Base-by-base conservation (phyloP, 768 basidiomycete species). In the Tephrocybe sp. region DNA sequence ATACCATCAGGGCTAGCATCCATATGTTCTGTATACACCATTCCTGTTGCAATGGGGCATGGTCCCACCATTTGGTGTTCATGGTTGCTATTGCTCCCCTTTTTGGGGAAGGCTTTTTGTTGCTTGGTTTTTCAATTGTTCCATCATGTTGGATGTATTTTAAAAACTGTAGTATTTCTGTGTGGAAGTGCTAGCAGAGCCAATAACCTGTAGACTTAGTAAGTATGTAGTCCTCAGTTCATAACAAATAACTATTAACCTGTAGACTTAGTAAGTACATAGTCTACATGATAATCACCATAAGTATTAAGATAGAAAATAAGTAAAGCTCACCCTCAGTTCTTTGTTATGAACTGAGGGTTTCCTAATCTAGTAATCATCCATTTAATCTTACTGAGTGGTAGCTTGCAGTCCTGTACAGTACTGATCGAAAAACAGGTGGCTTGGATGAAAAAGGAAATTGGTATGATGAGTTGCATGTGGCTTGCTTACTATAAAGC, bases 1-100 rank as follows among this genome's bases (percentile, higher is more conserved):
- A 47, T 7, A 56, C 39, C 30, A 65, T 50, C 0, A 58, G 45
- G 1, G 48, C 38, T 3, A 45, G 45, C 3, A 56, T 50, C 51
- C 59, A 56, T 0, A 49, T 54, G 21, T 66, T 56, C 3, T 58
- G 51, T 12, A 53, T 44, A 1, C 42, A 41, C 61, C 61, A 67
- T 37, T 67, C 64, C 0, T 62, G 55, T 11, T 21, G 3, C 0
- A 53, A 50, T 3, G 65, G 65, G 3, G n/a, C n/a, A n/a, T n/a
- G n/a, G n/a, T n/a, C n/a, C n/a, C n/a, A n/a, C n/a, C n/a, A n/a
- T n/a, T n/a, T n/a, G n/a, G n/a, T n/a, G 17, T 30, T 4, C 6
- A 24, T 1, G 58, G n/a, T n/a, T n/a, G n/a, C n/a, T n/a, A n/a
- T n/a, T n/a, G n/a, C n/a, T n/a, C n/a, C n/a, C n/a, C n/a, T n/a